These are phyloP conservation scores for Fusarium foetens DNA, from an alignment of 2,329 filamentous ascomycete genomes.

Conservation along the genomic window DNA sequence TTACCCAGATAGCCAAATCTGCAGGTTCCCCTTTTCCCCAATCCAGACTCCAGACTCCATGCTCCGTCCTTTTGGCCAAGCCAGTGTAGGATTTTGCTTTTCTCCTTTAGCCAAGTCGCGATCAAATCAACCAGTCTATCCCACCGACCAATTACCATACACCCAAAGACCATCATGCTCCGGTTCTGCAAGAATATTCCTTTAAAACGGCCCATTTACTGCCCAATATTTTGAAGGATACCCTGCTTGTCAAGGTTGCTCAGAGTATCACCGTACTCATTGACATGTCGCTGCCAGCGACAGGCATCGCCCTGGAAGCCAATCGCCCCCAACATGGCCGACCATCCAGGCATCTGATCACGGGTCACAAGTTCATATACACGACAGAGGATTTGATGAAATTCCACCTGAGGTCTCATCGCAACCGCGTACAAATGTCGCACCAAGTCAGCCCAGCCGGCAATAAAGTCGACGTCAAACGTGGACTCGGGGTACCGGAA, in stretches of 20 bases:
- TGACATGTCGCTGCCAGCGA: conserved; percentile 29
- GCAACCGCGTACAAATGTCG: conserved; percentile 40
- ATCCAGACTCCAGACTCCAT: conserved; percentile 4
- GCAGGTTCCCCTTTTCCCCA: not conserved
- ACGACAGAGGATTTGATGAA: conserved; percentile 26
- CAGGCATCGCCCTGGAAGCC: conserved; percentile 18
- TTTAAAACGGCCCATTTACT: not conserved
- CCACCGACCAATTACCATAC: not conserved
- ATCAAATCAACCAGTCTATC: not conserved
- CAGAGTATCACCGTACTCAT: conserved; percentile 23
- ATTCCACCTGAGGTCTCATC: conserved; percentile 23
- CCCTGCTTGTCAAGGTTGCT: conserved; percentile 37
- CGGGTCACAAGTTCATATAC: conserved; percentile 42
- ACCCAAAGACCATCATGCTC: not conserved
- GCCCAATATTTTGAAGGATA: conserved; percentile 15
- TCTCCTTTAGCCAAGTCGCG: not conserved
- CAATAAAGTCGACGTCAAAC: conserved; percentile 42
- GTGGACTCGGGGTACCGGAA: conserved; percentile 45
- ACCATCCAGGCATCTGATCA: conserved; percentile 31
- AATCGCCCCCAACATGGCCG: conserved; percentile 31
- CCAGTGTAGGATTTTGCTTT: not conserved
- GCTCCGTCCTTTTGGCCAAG: not conserved
- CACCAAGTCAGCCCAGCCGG: conserved; percentile 40
- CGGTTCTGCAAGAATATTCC: not conserved
- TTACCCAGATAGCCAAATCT: conserved; percentile 8